These are phyloP conservation scores for Venturia aucupariae DNA, from an alignment of 2,329 filamentous ascomycete species.

Conservation along the genomic window DNA sequence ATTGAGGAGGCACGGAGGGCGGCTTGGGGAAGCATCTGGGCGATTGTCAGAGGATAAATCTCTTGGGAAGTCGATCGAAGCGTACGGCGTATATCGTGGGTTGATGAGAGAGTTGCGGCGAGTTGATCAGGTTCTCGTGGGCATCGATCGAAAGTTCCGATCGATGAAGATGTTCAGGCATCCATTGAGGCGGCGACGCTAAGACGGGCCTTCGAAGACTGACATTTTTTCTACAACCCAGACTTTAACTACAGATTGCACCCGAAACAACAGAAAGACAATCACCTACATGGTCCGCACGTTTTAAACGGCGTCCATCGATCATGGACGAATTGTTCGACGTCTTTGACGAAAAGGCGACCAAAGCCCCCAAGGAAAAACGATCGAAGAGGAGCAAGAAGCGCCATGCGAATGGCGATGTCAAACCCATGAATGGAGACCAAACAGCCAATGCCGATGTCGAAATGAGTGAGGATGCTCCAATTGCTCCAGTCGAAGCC, in stretches of 20 bases:
- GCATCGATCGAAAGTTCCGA: not conserved
- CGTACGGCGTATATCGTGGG: slow-evolving; percentile 10
- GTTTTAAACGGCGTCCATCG: not conserved
- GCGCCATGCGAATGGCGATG: slow-evolving; percentile 71
- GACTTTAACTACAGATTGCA: not conserved
- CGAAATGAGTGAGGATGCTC: slow-evolving; percentile 36
- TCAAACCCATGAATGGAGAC: slow-evolving; percentile 44
- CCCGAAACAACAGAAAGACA: not conserved
- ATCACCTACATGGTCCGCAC: not conserved
- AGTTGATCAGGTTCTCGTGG: not conserved
- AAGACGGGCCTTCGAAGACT: not conserved
- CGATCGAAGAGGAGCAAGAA: slow-evolving; percentile 59
- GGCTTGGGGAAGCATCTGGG: slow-evolving; percentile 68
- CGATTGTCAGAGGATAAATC: slow-evolving; percentile 27
- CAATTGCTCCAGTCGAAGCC: slow-evolving; percentile 17
- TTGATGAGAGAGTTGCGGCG: not conserved
- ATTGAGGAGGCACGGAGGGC: slow-evolving; percentile 51
- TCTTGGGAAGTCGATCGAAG: slow-evolving; percentile 2
- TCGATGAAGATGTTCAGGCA: not conserved
- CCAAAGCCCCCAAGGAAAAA: slow-evolving; percentile 15
- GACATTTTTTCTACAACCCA: not conserved
- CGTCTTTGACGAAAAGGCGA: slow-evolving; percentile 33
- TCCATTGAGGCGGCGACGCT: not conserved
- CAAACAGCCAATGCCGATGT: slow-evolving; percentile 32
- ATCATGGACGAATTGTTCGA: slow-evolving; percentile 36